These are phyloP conservation scores for Pyrenophora seminiperda DNA, from an alignment of 2,329 filamentous ascomycete species.

Conservation along the genomic window DNA sequence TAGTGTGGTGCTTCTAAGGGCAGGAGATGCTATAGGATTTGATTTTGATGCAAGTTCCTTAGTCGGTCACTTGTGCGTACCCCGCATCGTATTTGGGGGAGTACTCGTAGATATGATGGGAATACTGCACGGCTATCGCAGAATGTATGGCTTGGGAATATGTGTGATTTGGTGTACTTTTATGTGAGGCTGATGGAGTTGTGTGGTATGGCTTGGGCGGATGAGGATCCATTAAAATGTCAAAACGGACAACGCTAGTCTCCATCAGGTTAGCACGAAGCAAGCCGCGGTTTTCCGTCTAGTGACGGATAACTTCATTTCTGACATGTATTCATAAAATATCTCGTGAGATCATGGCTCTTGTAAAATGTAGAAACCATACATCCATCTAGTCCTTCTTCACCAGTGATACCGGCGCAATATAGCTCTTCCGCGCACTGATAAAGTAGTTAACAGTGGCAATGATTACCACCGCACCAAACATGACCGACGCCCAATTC, in stretches of 20 bases:
- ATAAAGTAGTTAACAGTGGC: conserved; percentile 23
- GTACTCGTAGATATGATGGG: no score
- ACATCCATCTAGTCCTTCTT: conserved; percentile 15
- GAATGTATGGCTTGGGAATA: no score
- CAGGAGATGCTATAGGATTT: neutral
- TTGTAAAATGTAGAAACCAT: neutral
- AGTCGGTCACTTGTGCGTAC: conserved; percentile 3
- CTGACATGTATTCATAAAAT: no score
- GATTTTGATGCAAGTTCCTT: neutral
- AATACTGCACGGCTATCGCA: no score
- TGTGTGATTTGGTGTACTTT: no score
- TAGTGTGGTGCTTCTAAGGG: neutral
- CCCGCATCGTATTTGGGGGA: conserved; percentile 2
- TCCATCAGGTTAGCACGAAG: neutral
- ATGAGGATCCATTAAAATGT: neutral
- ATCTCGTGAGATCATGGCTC: no score
- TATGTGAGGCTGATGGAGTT: no score
- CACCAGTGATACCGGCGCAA: conserved; percentile 20
- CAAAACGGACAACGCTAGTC: neutral
- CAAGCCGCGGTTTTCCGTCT: neutral
- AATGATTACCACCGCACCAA: conserved; percentile 32
- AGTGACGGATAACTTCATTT: no score
- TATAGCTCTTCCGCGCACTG: conserved; percentile 19
- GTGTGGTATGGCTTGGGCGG: neutral
- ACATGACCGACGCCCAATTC: conserved; percentile 56